Evolutionary conservation across 1,139 yeast species (phyloP).

Genomic region (Sugiyamaella paludigena): DNA sequence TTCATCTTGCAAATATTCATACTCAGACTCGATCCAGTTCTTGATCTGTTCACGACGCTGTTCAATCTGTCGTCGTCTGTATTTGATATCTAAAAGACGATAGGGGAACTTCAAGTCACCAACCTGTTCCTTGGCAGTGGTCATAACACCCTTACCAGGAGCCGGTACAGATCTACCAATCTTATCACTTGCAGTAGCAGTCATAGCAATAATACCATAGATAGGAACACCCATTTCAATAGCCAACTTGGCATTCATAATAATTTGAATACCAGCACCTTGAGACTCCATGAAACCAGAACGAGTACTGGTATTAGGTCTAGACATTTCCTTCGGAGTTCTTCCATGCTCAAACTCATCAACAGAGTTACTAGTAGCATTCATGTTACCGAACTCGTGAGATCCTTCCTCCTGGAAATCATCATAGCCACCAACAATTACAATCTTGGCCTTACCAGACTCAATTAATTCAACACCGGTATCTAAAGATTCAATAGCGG

Average conservation of each 20-base stretch:
- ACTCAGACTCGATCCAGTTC: slow-evolving; percentile 81
- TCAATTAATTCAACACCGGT: slow-evolving; percentile 91
- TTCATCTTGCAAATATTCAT: slow-evolving; percentile 67
- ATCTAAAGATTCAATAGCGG: slow-evolving; percentile 96
- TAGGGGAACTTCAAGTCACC: slow-evolving; percentile 79
- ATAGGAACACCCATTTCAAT: slow-evolving; percentile 98
- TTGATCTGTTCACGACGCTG: slow-evolving; percentile 76
- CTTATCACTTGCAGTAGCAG: slow-evolving; percentile 97
- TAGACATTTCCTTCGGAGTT: slow-evolving; percentile 97
- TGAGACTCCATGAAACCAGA: slow-evolving; percentile 99
- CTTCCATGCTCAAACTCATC: slow-evolving; percentile 93
- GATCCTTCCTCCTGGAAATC: slow-evolving; percentile 99
- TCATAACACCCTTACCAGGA: slow-evolving; percentile 99
- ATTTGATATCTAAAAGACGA: slow-evolving; percentile 81
- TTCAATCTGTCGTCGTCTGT: slow-evolving; percentile 89
- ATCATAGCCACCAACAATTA: slow-evolving; percentile 97
- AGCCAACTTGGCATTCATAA: slow-evolving; percentile 94
- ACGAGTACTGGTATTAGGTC: slow-evolving; percentile 96
- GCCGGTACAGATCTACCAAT: slow-evolving; percentile 99
- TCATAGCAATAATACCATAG: slow-evolving; percentile 88
- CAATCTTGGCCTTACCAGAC: slow-evolving; percentile 91
- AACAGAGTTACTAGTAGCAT: slow-evolving; percentile 88
- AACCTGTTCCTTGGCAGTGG: slow-evolving; percentile 94
- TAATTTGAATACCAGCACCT: slow-evolving; percentile 97
- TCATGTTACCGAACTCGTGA: slow-evolving; percentile 97